A percentile compares a stretch with the other conserved stretches of the same genome.
Evolutionary conservation across 2,329 filamentous ascomycete species (phyloP).

Genomic region (Dothideomycetidae sp.): DNA sequence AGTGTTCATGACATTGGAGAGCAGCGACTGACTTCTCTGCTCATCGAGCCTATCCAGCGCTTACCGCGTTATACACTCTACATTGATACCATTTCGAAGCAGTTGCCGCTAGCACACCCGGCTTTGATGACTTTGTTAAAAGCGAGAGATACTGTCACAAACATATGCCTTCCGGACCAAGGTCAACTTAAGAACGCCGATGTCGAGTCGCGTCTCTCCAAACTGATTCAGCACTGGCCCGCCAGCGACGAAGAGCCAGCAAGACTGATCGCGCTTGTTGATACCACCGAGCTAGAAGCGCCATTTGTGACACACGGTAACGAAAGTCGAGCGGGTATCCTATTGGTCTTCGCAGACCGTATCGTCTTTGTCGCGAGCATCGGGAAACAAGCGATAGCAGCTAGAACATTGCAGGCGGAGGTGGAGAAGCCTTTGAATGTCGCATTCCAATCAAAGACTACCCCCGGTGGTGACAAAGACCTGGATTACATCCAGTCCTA

Average conservation of each 20-base stretch:
- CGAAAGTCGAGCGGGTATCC: conserved; percentile 45
- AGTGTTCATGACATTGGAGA: conserved; percentile 73
- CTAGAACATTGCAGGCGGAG: conserved; percentile 67
- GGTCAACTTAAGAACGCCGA: conserved; percentile 59
- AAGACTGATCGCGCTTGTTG: conserved; percentile 65
- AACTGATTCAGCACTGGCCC: conserved; percentile 35
- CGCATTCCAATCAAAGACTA: conserved; percentile 27
- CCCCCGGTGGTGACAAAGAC: conserved; percentile 44
- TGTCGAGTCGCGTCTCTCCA: conserved; percentile 59
- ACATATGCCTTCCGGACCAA: conserved; percentile 84
- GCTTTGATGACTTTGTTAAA: conserved; percentile 72
- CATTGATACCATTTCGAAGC: conserved; percentile 87
- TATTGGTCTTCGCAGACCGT: conserved; percentile 74
- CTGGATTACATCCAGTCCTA: conserved; percentile 45
- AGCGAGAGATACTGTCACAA: conserved; percentile 83
- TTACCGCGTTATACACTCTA: conserved; percentile 88
- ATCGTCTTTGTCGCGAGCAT: conserved; percentile 64
- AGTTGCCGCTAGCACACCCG: conserved; percentile 71
- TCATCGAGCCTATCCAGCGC: conserved; percentile 93
- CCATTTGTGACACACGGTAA: conserved; percentile 44
- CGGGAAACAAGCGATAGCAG: conserved; percentile 47
- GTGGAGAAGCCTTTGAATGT: conserved; percentile 57
- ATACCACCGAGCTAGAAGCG: conserved; percentile 61
- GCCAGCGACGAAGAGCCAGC: conserved; percentile 41
- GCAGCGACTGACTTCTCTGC: conserved; percentile 73